Evolutionary conservation across 2,329 filamentous ascomycete species (phyloP), one percentile per base, ranked within the genome.

Genomic region (Trichoderma lentiforme): DNA sequence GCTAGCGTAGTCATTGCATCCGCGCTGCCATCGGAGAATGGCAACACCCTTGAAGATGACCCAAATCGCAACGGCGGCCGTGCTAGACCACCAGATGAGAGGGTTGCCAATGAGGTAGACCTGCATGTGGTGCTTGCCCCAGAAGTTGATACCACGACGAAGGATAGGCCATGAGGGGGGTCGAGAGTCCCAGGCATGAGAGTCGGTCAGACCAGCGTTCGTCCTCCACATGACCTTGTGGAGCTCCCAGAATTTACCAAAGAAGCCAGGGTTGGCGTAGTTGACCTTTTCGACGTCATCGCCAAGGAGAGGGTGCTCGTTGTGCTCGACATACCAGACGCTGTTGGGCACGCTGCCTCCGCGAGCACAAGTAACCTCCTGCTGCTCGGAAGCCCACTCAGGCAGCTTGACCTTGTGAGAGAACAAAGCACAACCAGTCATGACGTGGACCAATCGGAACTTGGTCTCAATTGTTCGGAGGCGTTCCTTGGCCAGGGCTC

Each of bases 211-310:
- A 57, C 96, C 96, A 36, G 96, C 96, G 80, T 99, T 99, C 43
- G 96, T 99, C 78, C 89, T 94, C 96, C 96, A 99, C 96, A 99
- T 99, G 74, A 99, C 96, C 82, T 93, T 91, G 80, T 99, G 95
- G 58, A 99, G 87, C 84, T 99, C 96, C 90, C 92, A 94, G 85
- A 99, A 99, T 82, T 99, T 99, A 78, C 93, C 94, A 74, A 99
- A 91, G 89, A 99, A 99, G 32, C 95, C 94, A 15, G 95, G 96
- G 77, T 95, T 91, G 78, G 89, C 90, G 84, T 99, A 99, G 84
- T 98, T 99, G 83, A 97, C 95, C 84, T 93, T 97, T 81, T 98
- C 96, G 15, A 93, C 91, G 74, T 91, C 87, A 2, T 87, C 86
- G 26, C 89, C 89, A 68, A 98, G 88, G 78, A 89, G 85, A 12